Conservation (phyloP, 2,329 filamentous ascomycete species). For the Stachybotrys chartarum region DNA sequence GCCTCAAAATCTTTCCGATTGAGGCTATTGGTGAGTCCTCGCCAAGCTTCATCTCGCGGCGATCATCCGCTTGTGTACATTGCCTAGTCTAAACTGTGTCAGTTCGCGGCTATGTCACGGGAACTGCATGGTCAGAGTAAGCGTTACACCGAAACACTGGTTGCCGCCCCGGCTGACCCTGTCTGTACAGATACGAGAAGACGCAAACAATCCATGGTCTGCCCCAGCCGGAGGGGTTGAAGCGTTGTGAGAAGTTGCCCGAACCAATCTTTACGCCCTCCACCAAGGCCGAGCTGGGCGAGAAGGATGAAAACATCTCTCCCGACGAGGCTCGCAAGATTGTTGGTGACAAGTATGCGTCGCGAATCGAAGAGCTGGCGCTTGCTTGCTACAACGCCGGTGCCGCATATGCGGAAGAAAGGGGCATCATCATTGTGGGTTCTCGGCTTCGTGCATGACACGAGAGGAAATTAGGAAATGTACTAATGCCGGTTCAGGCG, state of each 20-base stretch:
- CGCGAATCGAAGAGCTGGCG: constrained; percentile 21
- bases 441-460: constrained; percentile 15
- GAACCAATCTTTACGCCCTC: background rate
- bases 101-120: background rate
- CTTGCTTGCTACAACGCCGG: constrained; percentile 33
- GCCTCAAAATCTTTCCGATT: background rate
- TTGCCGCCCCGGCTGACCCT: background rate
- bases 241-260: background rate
- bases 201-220: background rate
- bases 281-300: background rate
- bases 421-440: constrained; percentile 32
- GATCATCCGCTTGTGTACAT: background rate
- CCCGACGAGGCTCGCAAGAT: constrained; percentile 15
- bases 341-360: constrained; percentile 23
- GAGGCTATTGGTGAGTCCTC: background rate
- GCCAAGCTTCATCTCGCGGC: too few species aligned
- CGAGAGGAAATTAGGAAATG: background rate
- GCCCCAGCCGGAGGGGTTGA: background rate
- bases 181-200: background rate
- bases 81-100: background rate
- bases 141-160: background rate
- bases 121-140: background rate
- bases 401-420: constrained; percentile 49
- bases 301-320: constrained; percentile 3
- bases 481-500: background rate